These are phyloP conservation scores for Fusarium fracticaudum DNA, from an alignment of 2,329 filamentous ascomycete species.

Conservation along the genomic window DNA sequence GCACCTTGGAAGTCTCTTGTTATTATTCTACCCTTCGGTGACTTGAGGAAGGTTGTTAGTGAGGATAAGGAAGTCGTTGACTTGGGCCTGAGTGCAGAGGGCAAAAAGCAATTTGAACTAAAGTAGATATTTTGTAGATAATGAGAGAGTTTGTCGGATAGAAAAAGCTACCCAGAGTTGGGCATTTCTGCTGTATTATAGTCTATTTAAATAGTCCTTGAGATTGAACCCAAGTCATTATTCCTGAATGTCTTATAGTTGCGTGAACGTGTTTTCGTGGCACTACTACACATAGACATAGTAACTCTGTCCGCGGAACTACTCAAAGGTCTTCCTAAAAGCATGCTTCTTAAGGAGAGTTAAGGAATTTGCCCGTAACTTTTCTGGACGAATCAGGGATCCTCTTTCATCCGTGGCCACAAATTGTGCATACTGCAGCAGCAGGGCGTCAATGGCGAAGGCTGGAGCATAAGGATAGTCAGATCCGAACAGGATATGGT, in stretches of 20 bases:
- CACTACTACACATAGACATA: neutral
- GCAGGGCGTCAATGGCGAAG: too few relatives aligned
- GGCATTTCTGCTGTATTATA: neutral
- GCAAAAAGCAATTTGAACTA: neutral
- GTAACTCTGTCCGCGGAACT: neutral
- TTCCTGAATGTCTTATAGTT: neutral
- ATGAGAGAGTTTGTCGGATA: neutral
- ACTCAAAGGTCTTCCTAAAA: too few relatives aligned
- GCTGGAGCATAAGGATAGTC: too few relatives aligned
- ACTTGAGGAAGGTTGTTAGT: constrained; percentile 18
- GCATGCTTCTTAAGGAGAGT: too few relatives aligned
- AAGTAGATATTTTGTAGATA: neutral
- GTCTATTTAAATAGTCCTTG: neutral
- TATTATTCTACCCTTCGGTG: constrained; percentile 47
- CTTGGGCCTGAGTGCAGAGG: constrained; percentile 1
- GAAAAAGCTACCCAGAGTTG: rapidly evolving
- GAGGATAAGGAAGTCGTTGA: neutral
- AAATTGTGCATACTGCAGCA: too few relatives aligned
- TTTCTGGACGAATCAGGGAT: too few relatives aligned
- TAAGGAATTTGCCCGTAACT: too few relatives aligned
- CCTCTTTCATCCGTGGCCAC: too few relatives aligned
- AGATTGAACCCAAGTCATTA: rapidly evolving
- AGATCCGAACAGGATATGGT: too few relatives aligned
- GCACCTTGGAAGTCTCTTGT: constrained; percentile 48
- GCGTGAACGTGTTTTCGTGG: neutral